A percentile compares a stretch with the other conserved stretches of the same genome.
phyloP scores from a whole-genome alignment of 73 alveolate species.

The Loxodes magnus region DNA sequence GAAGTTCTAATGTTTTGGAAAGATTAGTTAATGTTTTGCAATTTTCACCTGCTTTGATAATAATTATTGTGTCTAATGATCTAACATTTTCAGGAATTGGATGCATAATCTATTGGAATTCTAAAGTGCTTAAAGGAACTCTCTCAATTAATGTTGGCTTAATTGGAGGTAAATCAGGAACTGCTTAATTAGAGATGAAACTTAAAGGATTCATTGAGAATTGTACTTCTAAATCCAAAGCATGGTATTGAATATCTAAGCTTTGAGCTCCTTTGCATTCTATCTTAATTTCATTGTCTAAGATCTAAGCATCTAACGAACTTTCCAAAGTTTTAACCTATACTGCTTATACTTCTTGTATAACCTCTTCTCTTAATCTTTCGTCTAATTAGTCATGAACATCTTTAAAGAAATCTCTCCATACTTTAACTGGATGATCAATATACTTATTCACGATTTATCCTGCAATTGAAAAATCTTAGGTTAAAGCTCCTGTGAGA shows the following conservation, averaged over 20 bases:
- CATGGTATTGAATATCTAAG: slow-evolving; percentile 50
- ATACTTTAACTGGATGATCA: too few relatives aligned
- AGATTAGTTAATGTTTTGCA: slow-evolving; percentile 49
- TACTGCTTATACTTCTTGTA: too few relatives aligned
- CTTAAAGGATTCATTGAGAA: slow-evolving; percentile 81
- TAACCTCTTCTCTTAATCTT: too few relatives aligned
- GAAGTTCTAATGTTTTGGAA: slow-evolving; percentile 50
- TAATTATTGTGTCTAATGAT: slow-evolving; percentile 56
- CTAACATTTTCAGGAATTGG: slow-evolving; percentile 59
- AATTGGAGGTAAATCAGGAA: slow-evolving; percentile 55
- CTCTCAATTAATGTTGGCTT: too few relatives aligned
- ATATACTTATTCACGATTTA: too few relatives aligned
- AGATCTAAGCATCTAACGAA: too few relatives aligned
- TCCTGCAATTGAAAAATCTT: too few relatives aligned
- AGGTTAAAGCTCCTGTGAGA: too few relatives aligned
- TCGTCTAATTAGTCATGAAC: too few relatives aligned
- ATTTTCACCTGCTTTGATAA: slow-evolving; percentile 35
- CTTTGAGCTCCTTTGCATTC: background rate
- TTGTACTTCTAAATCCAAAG: slow-evolving; percentile 67
- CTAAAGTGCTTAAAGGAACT: slow-evolving; percentile 8
- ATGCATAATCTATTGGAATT: too few relatives aligned
- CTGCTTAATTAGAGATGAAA: slow-evolving; percentile 48
- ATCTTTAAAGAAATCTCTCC: too few relatives aligned
- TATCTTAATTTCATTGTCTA: background rate
- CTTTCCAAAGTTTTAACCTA: too few relatives aligned